Percentiles rank a stretch among this genome's conserved stretches.
phyloP scores from a whole-genome alignment of 768 basidiomycete genomes.

The Podaxis mareebaensis region DNA sequence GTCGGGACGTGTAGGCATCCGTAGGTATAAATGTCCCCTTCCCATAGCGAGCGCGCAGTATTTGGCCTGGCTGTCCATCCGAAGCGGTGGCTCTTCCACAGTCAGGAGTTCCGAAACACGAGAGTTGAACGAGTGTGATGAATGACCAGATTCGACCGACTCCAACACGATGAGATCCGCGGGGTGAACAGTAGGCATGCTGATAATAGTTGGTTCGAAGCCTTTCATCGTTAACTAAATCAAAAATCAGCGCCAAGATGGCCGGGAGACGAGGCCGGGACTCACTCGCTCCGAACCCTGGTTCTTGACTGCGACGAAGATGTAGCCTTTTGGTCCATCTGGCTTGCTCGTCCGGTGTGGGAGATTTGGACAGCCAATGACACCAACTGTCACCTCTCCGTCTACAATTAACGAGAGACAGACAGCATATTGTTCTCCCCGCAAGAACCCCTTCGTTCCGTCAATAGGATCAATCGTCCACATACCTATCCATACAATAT shows the following conservation, averaged over 20 bases:
- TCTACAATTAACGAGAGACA: conserved; percentile 85
- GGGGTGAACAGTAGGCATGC: conserved; percentile 44
- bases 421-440: conserved; percentile 92
- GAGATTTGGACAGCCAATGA: conserved; percentile 93
- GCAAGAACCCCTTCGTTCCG: conserved; percentile 91
- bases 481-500: conserved; percentile 50
- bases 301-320: conserved; percentile 87
- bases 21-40: conserved; percentile 79
- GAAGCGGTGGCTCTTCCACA: conserved; percentile 62
- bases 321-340: conserved; percentile 66
- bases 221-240: conserved; percentile 55
- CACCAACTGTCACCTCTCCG: conserved; percentile 75
- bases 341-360: conserved; percentile 54
- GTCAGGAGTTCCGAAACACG: conserved; percentile 67
- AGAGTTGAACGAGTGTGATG: conserved; percentile 84
- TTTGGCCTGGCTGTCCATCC: conserved; percentile 98
- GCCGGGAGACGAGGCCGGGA: not conserved
- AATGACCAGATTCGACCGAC: conserved; percentile 90
- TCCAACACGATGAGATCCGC: conserved; percentile 74
- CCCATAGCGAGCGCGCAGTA: conserved; percentile 86
- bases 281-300: conserved; percentile 57
- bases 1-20: conserved; percentile 75
- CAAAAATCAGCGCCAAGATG: not conserved
- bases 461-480: conserved; percentile 92
- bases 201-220: conserved; percentile 36